A percentile compares a stretch with the other conserved stretches of the same genome.
phyloP scores from a whole-genome alignment of 345 rosid species.

The Lenwebbia sp. region DNA sequence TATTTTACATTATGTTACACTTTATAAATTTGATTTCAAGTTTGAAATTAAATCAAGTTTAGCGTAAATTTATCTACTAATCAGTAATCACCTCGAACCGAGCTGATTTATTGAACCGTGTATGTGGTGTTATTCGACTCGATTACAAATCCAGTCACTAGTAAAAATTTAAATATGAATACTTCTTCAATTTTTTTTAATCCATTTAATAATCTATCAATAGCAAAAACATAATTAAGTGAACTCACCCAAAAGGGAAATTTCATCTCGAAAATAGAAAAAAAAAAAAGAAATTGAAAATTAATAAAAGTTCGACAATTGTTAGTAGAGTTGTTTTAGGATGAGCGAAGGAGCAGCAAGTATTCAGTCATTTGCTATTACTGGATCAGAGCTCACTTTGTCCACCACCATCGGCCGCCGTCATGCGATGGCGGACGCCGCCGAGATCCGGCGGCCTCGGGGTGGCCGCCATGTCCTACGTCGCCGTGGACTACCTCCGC shows the following conservation, averaged over 20 bases:
- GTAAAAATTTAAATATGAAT: neutral
- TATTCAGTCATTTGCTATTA: neutral
- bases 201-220: neutral
- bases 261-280: neutral
- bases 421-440: conserved; percentile 28
- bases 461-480: conserved; percentile 66
- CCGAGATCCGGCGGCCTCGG: conserved; percentile 54
- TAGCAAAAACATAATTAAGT: neutral
- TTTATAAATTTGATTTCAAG: neutral
- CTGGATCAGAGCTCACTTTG: neutral
- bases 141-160: fast-evolving
- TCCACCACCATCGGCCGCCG: neutral
- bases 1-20: no score
- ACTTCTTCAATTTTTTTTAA: neutral
- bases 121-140: fast-evolving
- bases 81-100: fast-evolving
- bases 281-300: neutral
- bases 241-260: neutral
- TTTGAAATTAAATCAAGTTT: neutral
- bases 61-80: neutral
- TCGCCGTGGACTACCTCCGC: conserved; percentile 76
- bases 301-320: neutral
- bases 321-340: neutral
- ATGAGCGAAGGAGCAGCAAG: neutral
- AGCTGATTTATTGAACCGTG: fast-evolving